Percentiles rank a stretch among this genome's conserved stretches.
Conservation (phyloP, 768 basidiomycete genomes). For the Auricularia sp. region DNA sequence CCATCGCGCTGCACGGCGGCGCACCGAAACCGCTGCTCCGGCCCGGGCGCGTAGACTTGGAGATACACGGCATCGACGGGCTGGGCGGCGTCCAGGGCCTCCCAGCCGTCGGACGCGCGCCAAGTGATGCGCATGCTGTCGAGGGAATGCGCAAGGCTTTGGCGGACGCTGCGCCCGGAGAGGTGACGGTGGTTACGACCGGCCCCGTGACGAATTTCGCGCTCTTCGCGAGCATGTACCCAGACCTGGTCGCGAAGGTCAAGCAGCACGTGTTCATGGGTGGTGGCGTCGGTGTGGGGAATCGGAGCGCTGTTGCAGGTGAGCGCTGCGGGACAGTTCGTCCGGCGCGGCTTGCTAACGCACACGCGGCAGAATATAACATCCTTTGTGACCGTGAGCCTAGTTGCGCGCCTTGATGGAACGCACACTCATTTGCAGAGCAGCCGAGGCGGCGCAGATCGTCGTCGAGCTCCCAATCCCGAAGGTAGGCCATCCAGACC, state of each 20-base stretch:
- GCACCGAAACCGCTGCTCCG: conserved; percentile 61
- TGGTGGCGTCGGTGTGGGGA: conserved; percentile 79
- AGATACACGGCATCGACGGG: conserved; percentile 78
- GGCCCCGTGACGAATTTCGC: conserved; percentile 84
- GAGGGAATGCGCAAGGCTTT: conserved; percentile 59
- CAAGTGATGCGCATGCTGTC: conserved; percentile 46
- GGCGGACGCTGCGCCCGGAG: conserved; percentile 39
- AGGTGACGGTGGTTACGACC: conserved; percentile 62
- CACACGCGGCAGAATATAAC: conserved; percentile 51
- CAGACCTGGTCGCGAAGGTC: conserved; percentile 43
- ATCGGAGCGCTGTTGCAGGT: conserved; percentile 69
- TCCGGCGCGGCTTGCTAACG: background rate
- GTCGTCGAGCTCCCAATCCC: conserved; percentile 63
- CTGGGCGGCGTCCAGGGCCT: conserved; percentile 80
- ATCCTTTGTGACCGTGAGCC: conserved; percentile 70
- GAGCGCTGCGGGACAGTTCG: conserved; percentile 6
- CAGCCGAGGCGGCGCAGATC: conserved; percentile 77
- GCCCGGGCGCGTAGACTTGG: conserved; percentile 50
- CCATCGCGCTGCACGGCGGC: conserved; percentile 57
- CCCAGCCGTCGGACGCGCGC: conserved; percentile 36
- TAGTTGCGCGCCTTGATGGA: background rate
- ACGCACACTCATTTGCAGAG: background rate
- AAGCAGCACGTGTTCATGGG: conserved; percentile 84
- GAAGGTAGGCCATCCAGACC: conserved; percentile 19
- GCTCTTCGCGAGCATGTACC: conserved; percentile 44